Conservation (phyloP, 139 green algal genomes). For the Spirogloea muscicola region DNA sequence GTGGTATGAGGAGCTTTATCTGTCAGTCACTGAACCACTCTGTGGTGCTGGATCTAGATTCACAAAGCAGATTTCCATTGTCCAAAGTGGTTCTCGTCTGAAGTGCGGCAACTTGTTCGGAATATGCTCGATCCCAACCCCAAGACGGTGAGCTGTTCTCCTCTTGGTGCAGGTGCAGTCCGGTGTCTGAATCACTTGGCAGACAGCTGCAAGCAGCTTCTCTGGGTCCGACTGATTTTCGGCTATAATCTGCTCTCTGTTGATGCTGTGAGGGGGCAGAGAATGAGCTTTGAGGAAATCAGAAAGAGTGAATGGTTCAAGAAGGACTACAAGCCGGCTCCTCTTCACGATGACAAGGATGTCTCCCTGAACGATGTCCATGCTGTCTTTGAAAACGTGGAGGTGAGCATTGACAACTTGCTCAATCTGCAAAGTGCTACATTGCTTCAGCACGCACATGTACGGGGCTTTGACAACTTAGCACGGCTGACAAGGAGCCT, state of each 20-base stretch:
- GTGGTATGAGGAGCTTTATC: too few species aligned
- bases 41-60: constrained; percentile 32
- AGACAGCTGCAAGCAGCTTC: too few species aligned
- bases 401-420: too few species aligned
- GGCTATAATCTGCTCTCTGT: too few species aligned
- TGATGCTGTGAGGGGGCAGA: constrained; percentile 1
- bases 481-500: too few species aligned
- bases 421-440: too few species aligned
- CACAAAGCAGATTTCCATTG: constrained; percentile 22
- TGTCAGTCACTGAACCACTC: neutral
- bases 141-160: constrained; percentile 17
- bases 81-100: constrained; percentile 29
- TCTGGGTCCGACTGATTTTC: too few species aligned
- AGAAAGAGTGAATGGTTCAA: constrained; percentile 24
- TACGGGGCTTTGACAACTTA: too few species aligned
- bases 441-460: too few species aligned
- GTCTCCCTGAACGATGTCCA: constrained; percentile 3
- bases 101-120: constrained; percentile 1
- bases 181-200: too few species aligned
- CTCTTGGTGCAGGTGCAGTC: too few species aligned
- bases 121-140: constrained; percentile 25
- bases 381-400: constrained; percentile 1
- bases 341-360: neutral
- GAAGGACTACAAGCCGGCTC: constrained; percentile 9
- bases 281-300: neutral